These are phyloP conservation scores for Polyplosphaeria fusca DNA, from an alignment of 495 filamentous ascomycete species.

Conservation along the genomic window DNA sequence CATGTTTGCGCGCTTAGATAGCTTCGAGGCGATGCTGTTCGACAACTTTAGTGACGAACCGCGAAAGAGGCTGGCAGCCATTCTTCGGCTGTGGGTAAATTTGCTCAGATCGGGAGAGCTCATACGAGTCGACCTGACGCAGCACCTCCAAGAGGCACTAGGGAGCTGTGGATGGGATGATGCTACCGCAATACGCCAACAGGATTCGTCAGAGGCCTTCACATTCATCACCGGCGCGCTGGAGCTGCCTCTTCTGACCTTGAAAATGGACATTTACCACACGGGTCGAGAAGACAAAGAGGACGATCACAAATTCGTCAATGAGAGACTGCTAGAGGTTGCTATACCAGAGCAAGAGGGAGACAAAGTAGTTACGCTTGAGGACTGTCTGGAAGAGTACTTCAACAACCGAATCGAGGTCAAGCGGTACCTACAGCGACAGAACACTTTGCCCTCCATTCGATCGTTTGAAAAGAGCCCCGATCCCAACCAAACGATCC, in stretches of 20 bases:
- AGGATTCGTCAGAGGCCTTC: slow-evolving; percentile 94
- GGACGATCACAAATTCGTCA: slow-evolving; percentile 91
- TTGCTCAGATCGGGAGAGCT: slow-evolving; percentile 79
- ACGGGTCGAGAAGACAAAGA: slow-evolving; percentile 74
- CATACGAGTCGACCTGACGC: slow-evolving; percentile 83
- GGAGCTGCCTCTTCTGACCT: slow-evolving; percentile 79
- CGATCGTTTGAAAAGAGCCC: slow-evolving; percentile 47
- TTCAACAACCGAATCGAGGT: slow-evolving; percentile 96
- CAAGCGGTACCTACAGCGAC: slow-evolving; percentile 67
- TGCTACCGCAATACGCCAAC: slow-evolving; percentile 69
- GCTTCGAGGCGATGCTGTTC: slow-evolving; percentile 87
- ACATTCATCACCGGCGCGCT: slow-evolving; percentile 88
- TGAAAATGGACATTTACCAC: slow-evolving; percentile 95
- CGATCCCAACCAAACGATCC: slow-evolving; percentile 48
- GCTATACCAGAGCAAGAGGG: slow-evolving; percentile 67
- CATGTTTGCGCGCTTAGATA: slow-evolving; percentile 87
- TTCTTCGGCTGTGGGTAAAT: slow-evolving; percentile 90
- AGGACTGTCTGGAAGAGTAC: slow-evolving; percentile 87
- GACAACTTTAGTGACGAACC: slow-evolving; percentile 66
- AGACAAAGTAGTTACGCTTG: slow-evolving; percentile 67
- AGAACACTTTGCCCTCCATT: slow-evolving; percentile 54
- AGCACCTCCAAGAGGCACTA: slow-evolving; percentile 75
- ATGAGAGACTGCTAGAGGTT: slow-evolving; percentile 88
- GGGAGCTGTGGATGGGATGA: slow-evolving; percentile 91
- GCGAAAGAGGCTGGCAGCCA: slow-evolving; percentile 64